Evolutionary conservation across 345 rosid species (phyloP).

Genomic region (Sapria himalayana): DNA sequence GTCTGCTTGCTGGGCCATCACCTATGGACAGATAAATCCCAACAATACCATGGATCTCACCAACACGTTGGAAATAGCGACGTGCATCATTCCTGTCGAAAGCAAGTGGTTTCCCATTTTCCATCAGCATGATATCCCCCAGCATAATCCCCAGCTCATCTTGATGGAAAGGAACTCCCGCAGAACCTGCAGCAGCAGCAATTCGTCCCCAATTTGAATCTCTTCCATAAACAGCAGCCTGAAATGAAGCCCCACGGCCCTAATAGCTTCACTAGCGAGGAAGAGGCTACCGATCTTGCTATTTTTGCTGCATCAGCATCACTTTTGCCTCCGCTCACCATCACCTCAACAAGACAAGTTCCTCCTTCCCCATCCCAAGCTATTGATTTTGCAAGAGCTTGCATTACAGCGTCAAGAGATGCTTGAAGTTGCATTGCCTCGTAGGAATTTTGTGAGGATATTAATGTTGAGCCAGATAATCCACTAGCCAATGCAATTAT

Average conservation of each 20-base stretch:
- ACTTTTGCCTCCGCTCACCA: constrained; percentile 42
- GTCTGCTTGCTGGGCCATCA: constrained; percentile 34
- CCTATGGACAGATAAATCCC: constrained; percentile 38
- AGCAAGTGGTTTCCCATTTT: constrained; percentile 65
- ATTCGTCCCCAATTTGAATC: constrained; percentile 96
- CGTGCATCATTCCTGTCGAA: constrained; percentile 73
- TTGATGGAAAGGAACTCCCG: constrained; percentile 45
- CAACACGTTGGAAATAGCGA: constrained; percentile 46
- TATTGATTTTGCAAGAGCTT: constrained; percentile 92
- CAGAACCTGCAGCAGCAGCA: constrained; percentile 87
- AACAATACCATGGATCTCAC: constrained; percentile 71
- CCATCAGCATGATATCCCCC: constrained; percentile 73
- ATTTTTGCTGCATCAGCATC: constrained; percentile 73
- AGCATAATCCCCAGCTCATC: constrained; percentile 44
- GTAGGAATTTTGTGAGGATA: constrained; percentile 35
- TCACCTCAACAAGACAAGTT: constrained; percentile 85
- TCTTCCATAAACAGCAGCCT: constrained; percentile 93
- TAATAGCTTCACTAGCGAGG: constrained; percentile 78
- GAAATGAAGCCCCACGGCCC: constrained; percentile 8
- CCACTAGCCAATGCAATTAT: constrained; percentile 88
- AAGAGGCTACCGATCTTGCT: constrained; percentile 84
- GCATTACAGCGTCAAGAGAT: constrained; percentile 91
- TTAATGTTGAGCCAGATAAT: constrained; percentile 44
- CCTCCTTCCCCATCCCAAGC: constrained; percentile 99
- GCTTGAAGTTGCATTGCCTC: constrained; percentile 78